Evolutionary conservation across 2,329 filamentous ascomycete species (phyloP).

Genomic region (Apiospora aurea): DNA sequence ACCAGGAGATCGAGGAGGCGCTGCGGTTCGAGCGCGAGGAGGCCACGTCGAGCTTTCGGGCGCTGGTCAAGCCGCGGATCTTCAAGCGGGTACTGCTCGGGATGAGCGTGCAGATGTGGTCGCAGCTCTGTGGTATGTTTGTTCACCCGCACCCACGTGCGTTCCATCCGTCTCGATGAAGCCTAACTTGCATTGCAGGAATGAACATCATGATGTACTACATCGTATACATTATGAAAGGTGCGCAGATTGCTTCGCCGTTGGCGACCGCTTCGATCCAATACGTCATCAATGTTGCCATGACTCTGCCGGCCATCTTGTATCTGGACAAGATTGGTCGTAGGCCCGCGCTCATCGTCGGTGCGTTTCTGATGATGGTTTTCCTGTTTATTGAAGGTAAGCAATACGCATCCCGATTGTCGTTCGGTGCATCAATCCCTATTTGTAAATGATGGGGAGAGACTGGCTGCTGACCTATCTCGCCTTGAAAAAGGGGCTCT

Average conservation of each 20-base stretch:
- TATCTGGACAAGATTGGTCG: constrained; percentile 67
- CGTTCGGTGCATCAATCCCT: too few species aligned
- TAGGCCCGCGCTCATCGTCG: constrained; percentile 61
- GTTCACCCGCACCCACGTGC: not conserved
- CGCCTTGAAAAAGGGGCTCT: constrained; percentile 51
- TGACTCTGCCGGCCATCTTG: constrained; percentile 66
- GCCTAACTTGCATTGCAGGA: constrained; percentile 41
- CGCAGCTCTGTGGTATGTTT: constrained; percentile 54
- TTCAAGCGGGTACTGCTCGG: constrained; percentile 64
- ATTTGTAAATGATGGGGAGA: too few species aligned
- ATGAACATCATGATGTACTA: constrained; percentile 70
- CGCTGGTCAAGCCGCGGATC: constrained; percentile 58
- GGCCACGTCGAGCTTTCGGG: constrained; percentile 54
- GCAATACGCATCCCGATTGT: too few species aligned
- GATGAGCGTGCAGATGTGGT: constrained; percentile 66
- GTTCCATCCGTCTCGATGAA: not conserved
- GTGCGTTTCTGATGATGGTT: constrained; percentile 64
- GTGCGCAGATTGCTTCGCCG: constrained; percentile 61
- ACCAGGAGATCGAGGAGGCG: constrained; percentile 65
- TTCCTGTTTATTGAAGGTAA: constrained; percentile 68
- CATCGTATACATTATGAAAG: constrained; percentile 67
- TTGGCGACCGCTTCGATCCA: constrained; percentile 68
- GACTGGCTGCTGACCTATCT: too few species aligned
- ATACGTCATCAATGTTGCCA: constrained; percentile 68
- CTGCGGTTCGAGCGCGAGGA: constrained; percentile 62